A percentile compares a stretch with the other conserved stretches of the same genome.
phyloP scores from a whole-genome alignment of 1,284 basidiomycete genomes.

The Sporisorium reilianum region DNA sequence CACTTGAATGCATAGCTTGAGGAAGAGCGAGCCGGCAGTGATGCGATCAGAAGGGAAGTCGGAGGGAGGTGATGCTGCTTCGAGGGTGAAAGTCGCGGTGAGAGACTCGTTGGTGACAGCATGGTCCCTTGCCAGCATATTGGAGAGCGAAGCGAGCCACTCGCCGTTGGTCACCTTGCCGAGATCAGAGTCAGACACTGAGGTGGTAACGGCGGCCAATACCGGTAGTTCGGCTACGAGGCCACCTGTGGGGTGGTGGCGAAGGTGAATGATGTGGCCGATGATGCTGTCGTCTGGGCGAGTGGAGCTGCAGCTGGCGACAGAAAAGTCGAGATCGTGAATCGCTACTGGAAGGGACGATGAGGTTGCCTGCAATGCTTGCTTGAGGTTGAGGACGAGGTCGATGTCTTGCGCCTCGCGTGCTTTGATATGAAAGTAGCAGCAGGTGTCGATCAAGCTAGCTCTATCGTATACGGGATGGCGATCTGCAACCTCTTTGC shows the following conservation, averaged over 20 bases:
- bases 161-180: conserved; percentile 36
- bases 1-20: conserved; percentile 28
- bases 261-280: conserved; percentile 3
- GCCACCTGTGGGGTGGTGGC: background rate
- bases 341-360: background rate
- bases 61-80: conserved; percentile 10
- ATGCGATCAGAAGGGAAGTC: conserved; percentile 14
- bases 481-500: background rate
- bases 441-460: conserved; percentile 27
- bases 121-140: background rate
- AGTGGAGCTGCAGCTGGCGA: background rate
- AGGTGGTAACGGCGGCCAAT: background rate
- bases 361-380: background rate
- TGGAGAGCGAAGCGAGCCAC: conserved; percentile 31
- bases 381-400: conserved; percentile 21
- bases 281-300: conserved; percentile 26
- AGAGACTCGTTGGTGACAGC: background rate
- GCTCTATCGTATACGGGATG: background rate
- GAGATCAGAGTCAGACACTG: background rate
- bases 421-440: conserved; percentile 29
- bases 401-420: conserved; percentile 23
- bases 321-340: conserved; percentile 16
- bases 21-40: conserved; percentile 34
- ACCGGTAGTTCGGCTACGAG: conserved; percentile 26
- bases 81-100: conserved; percentile 5